Percentiles rank a stretch among this genome's conserved stretches.
Evolutionary conservation across 2,329 filamentous ascomycete species (phyloP).

Genomic region (Ophiostoma sp.): DNA sequence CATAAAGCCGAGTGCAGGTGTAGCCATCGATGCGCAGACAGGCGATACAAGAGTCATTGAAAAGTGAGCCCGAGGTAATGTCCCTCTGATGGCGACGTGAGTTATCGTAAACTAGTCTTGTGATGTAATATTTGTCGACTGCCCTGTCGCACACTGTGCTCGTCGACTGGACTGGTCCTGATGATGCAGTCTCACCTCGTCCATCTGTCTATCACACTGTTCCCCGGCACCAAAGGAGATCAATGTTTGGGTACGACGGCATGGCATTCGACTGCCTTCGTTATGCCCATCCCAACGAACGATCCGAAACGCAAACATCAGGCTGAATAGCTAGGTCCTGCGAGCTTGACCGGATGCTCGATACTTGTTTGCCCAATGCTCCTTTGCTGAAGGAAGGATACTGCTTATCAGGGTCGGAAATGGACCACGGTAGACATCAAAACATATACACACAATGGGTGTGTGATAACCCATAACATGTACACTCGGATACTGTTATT

Average conservation of each 20-base stretch:
- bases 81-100: background rate
- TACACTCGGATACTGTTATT: too few species aligned
- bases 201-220: background rate
- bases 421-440: background rate
- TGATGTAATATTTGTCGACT: background rate
- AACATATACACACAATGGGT: background rate
- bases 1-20: background rate
- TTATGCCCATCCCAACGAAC: background rate
- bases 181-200: background rate
- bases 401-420: background rate
- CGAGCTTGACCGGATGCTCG: too few species aligned
- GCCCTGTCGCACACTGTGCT: background rate
- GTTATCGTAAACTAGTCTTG: background rate
- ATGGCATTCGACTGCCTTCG: too few species aligned
- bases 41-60: background rate
- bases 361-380: background rate
- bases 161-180: background rate
- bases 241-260: background rate
- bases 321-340: background rate
- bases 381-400: too few species aligned
- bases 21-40: background rate
- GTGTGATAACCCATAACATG: background rate
- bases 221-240: background rate
- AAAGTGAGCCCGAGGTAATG: background rate
- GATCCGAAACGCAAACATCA: background rate